These are phyloP conservation scores for Boletales sp. DNA, from an alignment of 768 basidiomycete genomes.

Conservation along the genomic window DNA sequence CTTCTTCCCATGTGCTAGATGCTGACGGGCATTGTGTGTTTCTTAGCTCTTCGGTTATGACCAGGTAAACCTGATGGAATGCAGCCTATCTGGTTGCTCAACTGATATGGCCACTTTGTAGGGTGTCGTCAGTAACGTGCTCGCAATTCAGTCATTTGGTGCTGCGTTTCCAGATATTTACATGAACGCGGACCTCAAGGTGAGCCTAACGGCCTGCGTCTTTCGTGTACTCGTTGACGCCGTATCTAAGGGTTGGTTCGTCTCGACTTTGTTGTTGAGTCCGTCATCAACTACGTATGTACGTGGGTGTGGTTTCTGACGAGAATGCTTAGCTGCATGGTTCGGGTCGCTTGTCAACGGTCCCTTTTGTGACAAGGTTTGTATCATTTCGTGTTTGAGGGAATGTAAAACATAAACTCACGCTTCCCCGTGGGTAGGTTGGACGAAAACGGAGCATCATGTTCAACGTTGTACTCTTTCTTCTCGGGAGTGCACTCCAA, in stretches of 20 bases:
- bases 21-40: background rate
- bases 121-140: constrained; percentile 33
- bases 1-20: background rate
- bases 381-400: background rate
- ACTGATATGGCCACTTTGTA: constrained; percentile 2
- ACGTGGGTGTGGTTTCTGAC: constrained; percentile 5
- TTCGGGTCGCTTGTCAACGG: constrained; percentile 29
- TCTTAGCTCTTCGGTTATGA: constrained; percentile 31
- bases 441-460: constrained; percentile 28
- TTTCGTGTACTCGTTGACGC: background rate
- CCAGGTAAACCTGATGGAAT: constrained; percentile 13
- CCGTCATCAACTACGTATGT: constrained; percentile 2
- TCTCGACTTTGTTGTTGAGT: constrained; percentile 28
- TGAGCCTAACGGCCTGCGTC: background rate
- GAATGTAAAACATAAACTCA: background rate
- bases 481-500: constrained; percentile 29
- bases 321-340: constrained; percentile 25
- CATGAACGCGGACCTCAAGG: constrained; percentile 25
- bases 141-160: constrained; percentile 32
- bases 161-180: constrained; percentile 31
- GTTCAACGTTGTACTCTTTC: constrained; percentile 26
- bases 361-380: constrained; percentile 30
- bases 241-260: constrained; percentile 27
- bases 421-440: constrained; percentile 10
- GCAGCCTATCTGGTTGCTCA: background rate